Percentiles rank a stretch among this genome's conserved stretches.
phyloP scores from a whole-genome alignment of 228 moss, liverwort and hornwort genomes.

The Sphagnum magellanicum region DNA sequence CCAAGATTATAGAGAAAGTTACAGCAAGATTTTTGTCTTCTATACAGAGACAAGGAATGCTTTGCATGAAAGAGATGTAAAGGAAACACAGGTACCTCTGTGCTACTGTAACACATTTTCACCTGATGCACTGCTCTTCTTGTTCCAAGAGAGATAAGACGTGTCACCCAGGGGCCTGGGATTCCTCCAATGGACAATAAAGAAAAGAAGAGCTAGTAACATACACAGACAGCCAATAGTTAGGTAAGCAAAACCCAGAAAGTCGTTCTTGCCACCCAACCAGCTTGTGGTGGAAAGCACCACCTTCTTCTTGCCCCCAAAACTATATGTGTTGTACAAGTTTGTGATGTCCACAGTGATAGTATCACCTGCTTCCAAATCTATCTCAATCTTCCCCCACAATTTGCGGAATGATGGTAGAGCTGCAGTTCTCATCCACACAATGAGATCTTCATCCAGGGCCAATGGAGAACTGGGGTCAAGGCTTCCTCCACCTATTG shows the following conservation, averaged over 20 bases:
- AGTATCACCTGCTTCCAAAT: slow-evolving; percentile 2
- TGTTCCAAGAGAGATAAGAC: slow-evolving; percentile 18
- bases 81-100: background rate
- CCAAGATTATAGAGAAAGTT: no score
- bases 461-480: background rate
- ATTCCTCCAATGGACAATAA: slow-evolving; percentile 9
- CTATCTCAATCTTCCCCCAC: slow-evolving; percentile 23
- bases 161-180: slow-evolving; percentile 12
- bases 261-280: slow-evolving; percentile 28
- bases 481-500: slow-evolving; percentile 17
- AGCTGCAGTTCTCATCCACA: slow-evolving; percentile 30
- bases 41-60: background rate
- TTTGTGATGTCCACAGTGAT: slow-evolving; percentile 5
- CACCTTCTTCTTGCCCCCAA: slow-evolving; percentile 20
- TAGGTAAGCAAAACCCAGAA: slow-evolving; percentile 14
- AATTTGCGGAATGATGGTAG: slow-evolving; percentile 21
- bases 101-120: background rate
- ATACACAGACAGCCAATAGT: slow-evolving; percentile 7
- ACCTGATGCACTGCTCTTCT: background rate
- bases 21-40: background rate
- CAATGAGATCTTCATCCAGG: slow-evolving; percentile 19
- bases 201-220: slow-evolving; percentile 6
- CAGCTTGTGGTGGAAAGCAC: slow-evolving; percentile 24
- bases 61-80: background rate
- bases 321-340: slow-evolving; percentile 21